phyloP scores from a whole-genome alignment of 2,329 filamentous ascomycete species.

The Paraconiothyrium sp. region DNA sequence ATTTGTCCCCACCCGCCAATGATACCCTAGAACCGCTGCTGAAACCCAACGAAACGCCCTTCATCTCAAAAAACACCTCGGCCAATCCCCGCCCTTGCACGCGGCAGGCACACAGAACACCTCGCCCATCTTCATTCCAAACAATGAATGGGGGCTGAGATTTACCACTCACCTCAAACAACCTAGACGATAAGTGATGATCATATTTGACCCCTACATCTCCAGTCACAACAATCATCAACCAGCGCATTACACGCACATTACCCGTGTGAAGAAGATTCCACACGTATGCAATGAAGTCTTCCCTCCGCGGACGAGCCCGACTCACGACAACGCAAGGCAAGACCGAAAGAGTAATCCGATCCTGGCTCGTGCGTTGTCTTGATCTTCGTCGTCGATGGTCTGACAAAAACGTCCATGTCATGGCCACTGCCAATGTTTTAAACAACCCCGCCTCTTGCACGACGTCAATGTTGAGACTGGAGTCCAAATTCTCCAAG shows the following conservation, averaged over 20 bases:
- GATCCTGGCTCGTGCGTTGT: neutral
- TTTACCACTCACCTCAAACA: neutral
- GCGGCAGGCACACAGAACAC: neutral
- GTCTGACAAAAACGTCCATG: too few relatives aligned
- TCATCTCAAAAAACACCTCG: neutral
- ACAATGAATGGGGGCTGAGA: neutral
- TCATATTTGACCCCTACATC: neutral
- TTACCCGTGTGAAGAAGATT: neutral
- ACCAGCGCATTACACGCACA: neutral
- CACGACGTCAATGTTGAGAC: too few relatives aligned
- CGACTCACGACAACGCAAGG: neutral
- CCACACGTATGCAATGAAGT: neutral
- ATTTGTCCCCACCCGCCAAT: slow-evolving; percentile 3
- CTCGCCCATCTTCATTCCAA: neutral
- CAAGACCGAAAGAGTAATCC: neutral
- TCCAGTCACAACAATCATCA: too few relatives aligned
- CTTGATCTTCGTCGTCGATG: neutral
- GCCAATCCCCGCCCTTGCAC: slow-evolving; percentile 1
- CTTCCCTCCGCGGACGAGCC: neutral
- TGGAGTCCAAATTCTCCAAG: too few relatives aligned
- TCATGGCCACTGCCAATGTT: too few relatives aligned
- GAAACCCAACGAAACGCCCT: slow-evolving; percentile 10
- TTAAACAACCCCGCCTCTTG: neutral
- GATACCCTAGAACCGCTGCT: neutral
- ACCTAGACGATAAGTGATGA: neutral